phyloP scores from a whole-genome alignment of 805 yeast species.

The Hanseniaspora pseudoguilliermondii region DNA sequence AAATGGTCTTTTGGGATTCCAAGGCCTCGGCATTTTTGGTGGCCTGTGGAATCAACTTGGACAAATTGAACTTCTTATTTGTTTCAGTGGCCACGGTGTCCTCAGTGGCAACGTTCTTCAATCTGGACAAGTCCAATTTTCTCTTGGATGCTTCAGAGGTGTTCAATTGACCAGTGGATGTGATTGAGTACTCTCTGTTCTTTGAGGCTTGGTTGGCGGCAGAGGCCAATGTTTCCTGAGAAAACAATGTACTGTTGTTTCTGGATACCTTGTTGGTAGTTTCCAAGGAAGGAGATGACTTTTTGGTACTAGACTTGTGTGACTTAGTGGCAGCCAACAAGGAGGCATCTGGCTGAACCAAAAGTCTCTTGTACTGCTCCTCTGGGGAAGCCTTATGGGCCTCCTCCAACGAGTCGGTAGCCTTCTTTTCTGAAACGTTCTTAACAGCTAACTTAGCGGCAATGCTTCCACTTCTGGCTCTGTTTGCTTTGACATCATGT shows the following conservation, averaged over 20 bases:
- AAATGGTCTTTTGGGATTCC: not conserved
- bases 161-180: not conserved
- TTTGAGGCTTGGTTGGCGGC: constrained; percentile 10
- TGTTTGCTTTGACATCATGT: constrained; percentile 34
- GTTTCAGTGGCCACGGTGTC: not conserved
- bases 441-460: constrained; percentile 65
- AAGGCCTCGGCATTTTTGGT: constrained; percentile 7
- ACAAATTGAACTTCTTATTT: constrained; percentile 5
- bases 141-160: not conserved
- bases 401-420: not conserved
- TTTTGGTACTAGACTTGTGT: not conserved
- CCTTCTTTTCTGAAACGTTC: constrained; percentile 37
- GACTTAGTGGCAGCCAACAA: constrained; percentile 23
- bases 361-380: constrained; percentile 41
- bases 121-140: constrained; percentile 8
- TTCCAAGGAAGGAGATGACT: not conserved
- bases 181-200: not conserved
- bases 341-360: constrained; percentile 25
- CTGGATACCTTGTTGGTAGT: not conserved
- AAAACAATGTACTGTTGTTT: not conserved
- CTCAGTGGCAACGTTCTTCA: constrained; percentile 8
- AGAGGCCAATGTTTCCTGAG: not conserved
- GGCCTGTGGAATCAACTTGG: constrained; percentile 8
- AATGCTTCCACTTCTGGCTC: constrained; percentile 47
- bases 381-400: constrained; percentile 17